Conservation (phyloP, 352 stramenopile species). For the Phytophthora uliginosa region DNA sequence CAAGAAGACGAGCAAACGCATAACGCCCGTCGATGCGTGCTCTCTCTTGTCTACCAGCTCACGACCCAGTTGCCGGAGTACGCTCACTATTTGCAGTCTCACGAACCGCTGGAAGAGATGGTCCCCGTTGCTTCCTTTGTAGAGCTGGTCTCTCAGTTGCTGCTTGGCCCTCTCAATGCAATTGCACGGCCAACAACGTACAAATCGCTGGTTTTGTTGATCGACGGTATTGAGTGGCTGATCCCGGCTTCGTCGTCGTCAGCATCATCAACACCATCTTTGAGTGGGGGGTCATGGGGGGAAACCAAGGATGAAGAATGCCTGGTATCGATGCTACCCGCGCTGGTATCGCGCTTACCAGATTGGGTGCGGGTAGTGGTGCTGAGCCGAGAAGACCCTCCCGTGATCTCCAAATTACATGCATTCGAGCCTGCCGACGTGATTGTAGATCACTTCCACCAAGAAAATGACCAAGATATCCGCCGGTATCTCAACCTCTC, state of each 20-base stretch:
- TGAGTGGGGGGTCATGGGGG: slow-evolving; percentile 15
- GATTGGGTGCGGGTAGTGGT: slow-evolving; percentile 77
- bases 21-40: slow-evolving; percentile 64
- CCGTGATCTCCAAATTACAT: slow-evolving; percentile 71
- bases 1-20: slow-evolving; percentile 87
- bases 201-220: slow-evolving; percentile 69
- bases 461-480: slow-evolving; percentile 69
- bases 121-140: slow-evolving; percentile 78
- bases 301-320: slow-evolving; percentile 54
- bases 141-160: slow-evolving; percentile 56
- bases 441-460: slow-evolving; percentile 51
- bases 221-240: slow-evolving; percentile 76
- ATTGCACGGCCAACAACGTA: slow-evolving; percentile 61
- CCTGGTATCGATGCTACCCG: slow-evolving; percentile 66
- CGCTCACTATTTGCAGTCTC: slow-evolving; percentile 70
- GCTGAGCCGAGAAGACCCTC: slow-evolving; percentile 69
- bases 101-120: slow-evolving; percentile 78
- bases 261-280: slow-evolving; percentile 25
- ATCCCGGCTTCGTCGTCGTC: slow-evolving; percentile 21
- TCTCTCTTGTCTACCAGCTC: slow-evolving; percentile 79
- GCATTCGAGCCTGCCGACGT: slow-evolving; percentile 54
- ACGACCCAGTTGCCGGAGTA: slow-evolving; percentile 83
- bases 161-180: slow-evolving; percentile 72
- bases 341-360: slow-evolving; percentile 59
- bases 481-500: slow-evolving; percentile 20